Evolutionary conservation across 768 basidiomycete species (phyloP).

Genomic region (Hypholoma fasciculare): DNA sequence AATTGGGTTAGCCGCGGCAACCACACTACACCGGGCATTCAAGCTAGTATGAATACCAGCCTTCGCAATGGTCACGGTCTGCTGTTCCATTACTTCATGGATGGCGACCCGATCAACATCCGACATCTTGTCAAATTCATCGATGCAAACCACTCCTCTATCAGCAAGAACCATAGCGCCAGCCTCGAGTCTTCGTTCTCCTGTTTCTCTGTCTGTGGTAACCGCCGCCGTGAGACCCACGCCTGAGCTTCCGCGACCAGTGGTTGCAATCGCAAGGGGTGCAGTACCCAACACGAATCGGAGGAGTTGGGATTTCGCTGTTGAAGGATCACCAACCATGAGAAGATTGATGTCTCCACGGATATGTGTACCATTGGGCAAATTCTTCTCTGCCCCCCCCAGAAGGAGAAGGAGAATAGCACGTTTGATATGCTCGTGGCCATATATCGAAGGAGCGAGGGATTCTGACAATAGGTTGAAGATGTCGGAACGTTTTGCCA

Average conservation of each 20-base stretch:
- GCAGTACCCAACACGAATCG: constrained; percentile 96
- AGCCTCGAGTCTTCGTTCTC: constrained; percentile 94
- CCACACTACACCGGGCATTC: constrained; percentile 96
- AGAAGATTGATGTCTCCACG: constrained; percentile 99
- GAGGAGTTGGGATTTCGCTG: constrained; percentile 94
- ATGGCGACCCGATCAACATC: constrained; percentile 98
- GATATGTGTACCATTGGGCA: constrained; percentile 96
- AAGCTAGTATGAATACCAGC: constrained; percentile 98
- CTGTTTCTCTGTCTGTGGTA: constrained; percentile 97
- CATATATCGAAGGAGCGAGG: constrained; percentile 96
- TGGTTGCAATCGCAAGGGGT: constrained; percentile 96
- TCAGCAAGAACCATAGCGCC: constrained; percentile 99
- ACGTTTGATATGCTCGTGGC: constrained; percentile 94
- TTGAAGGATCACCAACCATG: constrained; percentile 99
- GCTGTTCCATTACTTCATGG: constrained; percentile 99
- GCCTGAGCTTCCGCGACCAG: constrained; percentile 96
- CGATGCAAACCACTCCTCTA: constrained; percentile 98
- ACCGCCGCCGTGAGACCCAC: constrained; percentile 99
- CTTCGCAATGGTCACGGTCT: constrained; percentile 99
- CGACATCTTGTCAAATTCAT: constrained; percentile 99
- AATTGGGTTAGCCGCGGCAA: constrained; percentile 98
- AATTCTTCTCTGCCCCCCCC: constrained; percentile 96
- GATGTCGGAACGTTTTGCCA: constrained; percentile 84
- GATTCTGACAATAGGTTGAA: constrained; percentile 91
- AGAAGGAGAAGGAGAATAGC: constrained; percentile 91